A percentile compares a stretch with the other conserved stretches of the same genome.
Conservation (phyloP, 148 eudicot genomes). For the Tetragonia tetragonoides region DNA sequence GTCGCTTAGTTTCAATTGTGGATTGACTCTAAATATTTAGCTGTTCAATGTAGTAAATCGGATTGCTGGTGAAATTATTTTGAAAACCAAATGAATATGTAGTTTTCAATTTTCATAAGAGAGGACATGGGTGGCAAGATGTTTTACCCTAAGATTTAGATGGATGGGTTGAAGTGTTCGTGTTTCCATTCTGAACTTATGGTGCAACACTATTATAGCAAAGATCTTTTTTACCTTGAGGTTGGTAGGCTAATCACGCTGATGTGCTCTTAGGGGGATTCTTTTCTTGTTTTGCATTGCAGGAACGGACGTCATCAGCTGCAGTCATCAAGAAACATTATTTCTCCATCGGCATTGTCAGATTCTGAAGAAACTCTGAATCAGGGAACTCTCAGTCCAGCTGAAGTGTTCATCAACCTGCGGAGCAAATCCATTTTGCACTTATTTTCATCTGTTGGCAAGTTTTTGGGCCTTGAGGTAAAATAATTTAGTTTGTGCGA, state of each 20-base stretch:
- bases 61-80: background rate
- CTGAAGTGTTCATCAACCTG: conserved; percentile 70
- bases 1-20: background rate
- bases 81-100: background rate
- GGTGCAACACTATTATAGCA: background rate
- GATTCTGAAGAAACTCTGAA: conserved; percentile 88
- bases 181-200: background rate
- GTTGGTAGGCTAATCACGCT: background rate
- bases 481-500: conserved; percentile 1
- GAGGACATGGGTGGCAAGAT: background rate
- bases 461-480: conserved; percentile 92
- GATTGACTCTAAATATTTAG: background rate
- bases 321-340: conserved; percentile 68
- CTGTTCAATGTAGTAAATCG: background rate
- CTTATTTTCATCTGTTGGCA: conserved; percentile 86
- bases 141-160: background rate
- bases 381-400: conserved; percentile 71
- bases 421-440: conserved; percentile 80
- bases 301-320: conserved; percentile 91
- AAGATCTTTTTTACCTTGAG: background rate
- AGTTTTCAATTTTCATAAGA: background rate
- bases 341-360: conserved; percentile 48
- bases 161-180: background rate
- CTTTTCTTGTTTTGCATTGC: background rate
- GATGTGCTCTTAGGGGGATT: background rate